Conservation (phyloP, 73 alveolate species). For the Stentor roeselii region DNA sequence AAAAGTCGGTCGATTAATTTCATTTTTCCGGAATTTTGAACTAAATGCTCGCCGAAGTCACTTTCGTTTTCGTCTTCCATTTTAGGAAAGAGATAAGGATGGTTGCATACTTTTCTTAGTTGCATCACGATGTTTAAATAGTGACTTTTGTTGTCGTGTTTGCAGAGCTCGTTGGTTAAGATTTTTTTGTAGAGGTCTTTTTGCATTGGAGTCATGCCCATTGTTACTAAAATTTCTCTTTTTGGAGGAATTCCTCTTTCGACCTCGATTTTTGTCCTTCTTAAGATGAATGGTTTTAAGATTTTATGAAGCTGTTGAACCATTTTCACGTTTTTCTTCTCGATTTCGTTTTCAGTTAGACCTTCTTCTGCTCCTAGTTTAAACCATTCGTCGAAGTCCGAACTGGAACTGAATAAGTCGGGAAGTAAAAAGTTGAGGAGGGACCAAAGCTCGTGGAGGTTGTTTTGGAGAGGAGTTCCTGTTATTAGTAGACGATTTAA, state of each 20-base stretch:
- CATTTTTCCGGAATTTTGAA: constrained; percentile 54
- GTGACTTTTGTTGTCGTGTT: constrained; percentile 71
- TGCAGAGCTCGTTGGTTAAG: constrained; percentile 55
- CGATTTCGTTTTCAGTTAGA: constrained; percentile 76
- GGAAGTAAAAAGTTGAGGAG: constrained; percentile 95
- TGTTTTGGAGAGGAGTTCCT: constrained; percentile 97
- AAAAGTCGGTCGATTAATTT: constrained; percentile 46
- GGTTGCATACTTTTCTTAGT: constrained; percentile 89
- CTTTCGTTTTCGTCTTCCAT: constrained; percentile 37
- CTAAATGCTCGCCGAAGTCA: constrained; percentile 50
- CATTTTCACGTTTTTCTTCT: constrained; percentile 84
- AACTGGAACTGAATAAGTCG: constrained; percentile 86
- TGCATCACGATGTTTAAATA: constrained; percentile 80
- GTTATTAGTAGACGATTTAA: constrained; percentile 89
- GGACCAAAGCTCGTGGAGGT: constrained; percentile 96
- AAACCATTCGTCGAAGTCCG: constrained; percentile 89
- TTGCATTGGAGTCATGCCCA: constrained; percentile 78
- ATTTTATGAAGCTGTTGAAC: constrained; percentile 91
- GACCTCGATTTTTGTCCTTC: constrained; percentile 96
- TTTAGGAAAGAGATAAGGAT: constrained; percentile 78
- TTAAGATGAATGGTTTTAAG: constrained; percentile 80
- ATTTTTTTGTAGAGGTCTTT: constrained; percentile 89
- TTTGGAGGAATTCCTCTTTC: constrained; percentile 94
- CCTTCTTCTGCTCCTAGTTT: constrained; percentile 58
- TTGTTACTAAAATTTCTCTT: constrained; percentile 84